Evolutionary conservation across 1,284 basidiomycete species (phyloP).

Genomic region (Sporisorium graminicola): DNA sequence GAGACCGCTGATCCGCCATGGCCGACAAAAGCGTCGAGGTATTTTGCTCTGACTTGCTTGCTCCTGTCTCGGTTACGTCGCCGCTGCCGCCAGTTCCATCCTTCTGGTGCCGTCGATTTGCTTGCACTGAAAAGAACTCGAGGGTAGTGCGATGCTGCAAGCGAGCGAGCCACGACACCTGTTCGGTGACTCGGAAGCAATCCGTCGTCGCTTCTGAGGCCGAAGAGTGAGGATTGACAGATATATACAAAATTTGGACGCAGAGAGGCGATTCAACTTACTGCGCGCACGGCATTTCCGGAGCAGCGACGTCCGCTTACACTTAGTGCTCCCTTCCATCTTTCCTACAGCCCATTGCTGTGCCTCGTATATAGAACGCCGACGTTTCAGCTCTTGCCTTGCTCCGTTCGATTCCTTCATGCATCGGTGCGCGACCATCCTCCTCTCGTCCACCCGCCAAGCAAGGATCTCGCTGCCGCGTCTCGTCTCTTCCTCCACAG

Average conservation of each 20-base stretch:
- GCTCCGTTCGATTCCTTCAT: constrained; percentile 24
- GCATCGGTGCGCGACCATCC: constrained; percentile 18
- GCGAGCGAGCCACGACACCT: not conserved
- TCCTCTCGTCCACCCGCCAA: constrained; percentile 9
- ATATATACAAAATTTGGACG: too few relatives aligned
- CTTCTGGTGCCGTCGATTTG: not conserved
- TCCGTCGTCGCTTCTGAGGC: not conserved
- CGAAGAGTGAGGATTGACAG: too few relatives aligned
- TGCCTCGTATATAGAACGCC: not conserved
- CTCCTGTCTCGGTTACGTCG: not conserved
- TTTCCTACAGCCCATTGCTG: not conserved
- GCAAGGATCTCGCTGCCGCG: constrained; percentile 10
- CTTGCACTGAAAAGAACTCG: not conserved
- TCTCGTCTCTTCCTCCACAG: constrained; percentile 5
- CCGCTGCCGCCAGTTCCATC: not conserved
- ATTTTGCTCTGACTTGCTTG: not conserved
- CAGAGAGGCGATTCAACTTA: not conserved
- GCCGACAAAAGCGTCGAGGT: constrained; percentile 12
- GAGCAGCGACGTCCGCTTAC: not conserved
- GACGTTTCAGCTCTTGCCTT: constrained; percentile 2
- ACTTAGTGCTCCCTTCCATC: not conserved
- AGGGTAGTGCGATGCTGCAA: not conserved
- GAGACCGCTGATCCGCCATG: constrained; percentile 18
- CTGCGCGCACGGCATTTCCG: not conserved
- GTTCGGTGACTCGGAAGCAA: constrained; percentile 1